Evolutionary conservation across 805 yeast genomes (phyloP).

Genomic region (Barnettozyma californica): DNA sequence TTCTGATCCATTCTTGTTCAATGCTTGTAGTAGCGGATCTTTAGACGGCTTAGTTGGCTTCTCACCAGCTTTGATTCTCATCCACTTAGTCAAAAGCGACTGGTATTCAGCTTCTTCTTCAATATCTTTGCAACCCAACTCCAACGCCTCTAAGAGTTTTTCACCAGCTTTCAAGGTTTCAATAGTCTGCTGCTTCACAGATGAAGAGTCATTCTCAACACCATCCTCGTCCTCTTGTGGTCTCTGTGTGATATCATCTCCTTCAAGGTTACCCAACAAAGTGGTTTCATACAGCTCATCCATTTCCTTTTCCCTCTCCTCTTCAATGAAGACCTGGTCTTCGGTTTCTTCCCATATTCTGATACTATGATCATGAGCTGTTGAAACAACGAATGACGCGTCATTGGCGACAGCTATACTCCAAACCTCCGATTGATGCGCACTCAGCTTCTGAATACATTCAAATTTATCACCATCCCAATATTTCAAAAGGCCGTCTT

Average conservation of each 20-base stretch:
- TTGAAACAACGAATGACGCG: slow-evolving; percentile 70
- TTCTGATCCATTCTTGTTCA: slow-evolving; percentile 64
- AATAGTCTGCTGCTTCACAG: slow-evolving; percentile 75
- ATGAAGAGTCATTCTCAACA: slow-evolving; percentile 47
- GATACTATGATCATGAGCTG: slow-evolving; percentile 90
- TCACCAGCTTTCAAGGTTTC: slow-evolving; percentile 65
- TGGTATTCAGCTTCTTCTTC: slow-evolving; percentile 49
- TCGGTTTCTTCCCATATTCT: slow-evolving; percentile 92
- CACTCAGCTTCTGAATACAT: slow-evolving; percentile 79
- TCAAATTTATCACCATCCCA: slow-evolving; percentile 99
- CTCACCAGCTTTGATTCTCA: slow-evolving; percentile 38
- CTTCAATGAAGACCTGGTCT: slow-evolving; percentile 94
- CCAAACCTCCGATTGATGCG: slow-evolving; percentile 95
- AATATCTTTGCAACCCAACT: slow-evolving; percentile 69
- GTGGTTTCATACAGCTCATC: slow-evolving; percentile 89
- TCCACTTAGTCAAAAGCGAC: slow-evolving; percentile 34
- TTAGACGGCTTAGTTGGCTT: slow-evolving; percentile 58
- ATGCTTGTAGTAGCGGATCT: slow-evolving; percentile 69
- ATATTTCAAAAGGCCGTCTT: slow-evolving; percentile 84
- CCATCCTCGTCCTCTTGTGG: slow-evolving; percentile 36
- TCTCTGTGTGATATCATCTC: slow-evolving; percentile 34
- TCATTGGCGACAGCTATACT: slow-evolving; percentile 68
- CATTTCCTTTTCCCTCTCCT: slow-evolving; percentile 92
- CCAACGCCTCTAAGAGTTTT: slow-evolving; percentile 10
- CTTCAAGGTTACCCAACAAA: slow-evolving; percentile 66